These are phyloP conservation scores for Samsoniella hepiali DNA, from an alignment of 2,329 filamentous ascomycete species.

Conservation along the genomic window DNA sequence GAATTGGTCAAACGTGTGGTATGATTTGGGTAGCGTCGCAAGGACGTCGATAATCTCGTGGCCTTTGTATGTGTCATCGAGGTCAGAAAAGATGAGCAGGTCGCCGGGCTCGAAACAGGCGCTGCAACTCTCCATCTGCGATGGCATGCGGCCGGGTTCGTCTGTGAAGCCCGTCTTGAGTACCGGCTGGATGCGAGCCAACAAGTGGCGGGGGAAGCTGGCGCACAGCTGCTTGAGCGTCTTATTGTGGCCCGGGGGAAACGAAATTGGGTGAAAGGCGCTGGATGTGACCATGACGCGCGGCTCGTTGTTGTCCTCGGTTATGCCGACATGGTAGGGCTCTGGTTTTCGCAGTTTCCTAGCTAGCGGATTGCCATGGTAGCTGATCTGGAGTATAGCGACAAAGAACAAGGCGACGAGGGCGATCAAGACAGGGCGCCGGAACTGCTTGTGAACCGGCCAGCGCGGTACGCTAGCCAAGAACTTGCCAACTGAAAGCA, in stretches of 20 bases:
- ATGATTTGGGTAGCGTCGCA: constrained; percentile 41
- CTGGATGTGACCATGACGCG: not conserved
- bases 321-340: not conserved
- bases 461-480: not conserved
- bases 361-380: not conserved
- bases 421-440: not conserved
- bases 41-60: constrained; percentile 44
- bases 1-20: constrained; percentile 34
- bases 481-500: not conserved
- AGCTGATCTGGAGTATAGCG: not conserved
- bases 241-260: constrained; percentile 23
- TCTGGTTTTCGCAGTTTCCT: no score
- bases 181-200: constrained; percentile 32
- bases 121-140: constrained; percentile 51
- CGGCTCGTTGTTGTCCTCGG: not conserved
- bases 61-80: constrained; percentile 43
- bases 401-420: not conserved
- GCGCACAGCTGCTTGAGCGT: constrained; percentile 27
- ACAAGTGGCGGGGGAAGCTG: constrained; percentile 28
- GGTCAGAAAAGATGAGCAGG: constrained; percentile 50
- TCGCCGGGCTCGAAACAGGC: constrained; percentile 31
- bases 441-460: not conserved
- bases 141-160: constrained; percentile 20
- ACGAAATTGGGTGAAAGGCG: constrained; percentile 22
- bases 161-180: constrained; percentile 38